A percentile compares a stretch with the other conserved stretches of the same genome.
These are phyloP conservation scores for Ulota crispa DNA, from an alignment of 225 moss, liverwort and hornwort genomes.

Conservation along the genomic window DNA sequence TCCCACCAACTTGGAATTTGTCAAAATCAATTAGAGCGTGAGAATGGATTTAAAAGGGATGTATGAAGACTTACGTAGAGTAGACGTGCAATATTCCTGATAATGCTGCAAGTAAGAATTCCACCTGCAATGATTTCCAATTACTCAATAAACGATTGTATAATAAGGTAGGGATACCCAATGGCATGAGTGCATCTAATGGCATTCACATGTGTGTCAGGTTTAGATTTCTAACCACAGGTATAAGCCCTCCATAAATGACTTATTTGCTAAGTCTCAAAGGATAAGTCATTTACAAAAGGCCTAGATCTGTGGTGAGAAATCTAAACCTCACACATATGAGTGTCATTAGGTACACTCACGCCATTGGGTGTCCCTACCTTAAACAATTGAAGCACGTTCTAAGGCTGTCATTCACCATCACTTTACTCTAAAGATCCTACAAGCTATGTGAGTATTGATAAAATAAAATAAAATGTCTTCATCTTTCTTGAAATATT, in stretches of 20 bases:
- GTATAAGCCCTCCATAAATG: too few relatives aligned
- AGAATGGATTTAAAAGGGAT: not conserved
- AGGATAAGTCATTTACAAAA: too few relatives aligned
- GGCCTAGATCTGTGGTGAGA: too few relatives aligned
- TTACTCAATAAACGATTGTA: not conserved
- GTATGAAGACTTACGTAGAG: conserved; percentile 57
- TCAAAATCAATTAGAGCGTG: too few relatives aligned
- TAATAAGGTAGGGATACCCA: too few relatives aligned
- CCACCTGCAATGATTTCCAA: conserved; percentile 39
- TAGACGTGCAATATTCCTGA: conserved; percentile 77
- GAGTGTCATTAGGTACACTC: too few relatives aligned
- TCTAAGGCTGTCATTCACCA: accelerated
- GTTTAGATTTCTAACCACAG: too few relatives aligned
- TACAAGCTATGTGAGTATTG: accelerated
- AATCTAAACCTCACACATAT: too few relatives aligned
- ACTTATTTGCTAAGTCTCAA: too few relatives aligned
- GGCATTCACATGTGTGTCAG: too few relatives aligned
- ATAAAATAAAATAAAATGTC: not conserved
- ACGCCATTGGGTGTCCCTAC: too few relatives aligned
- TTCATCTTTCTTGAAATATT: not conserved
- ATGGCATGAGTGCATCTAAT: too few relatives aligned
- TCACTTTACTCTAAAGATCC: not conserved
- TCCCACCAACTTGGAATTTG: not conserved
- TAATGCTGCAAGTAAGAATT: conserved; percentile 61
- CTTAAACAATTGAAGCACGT: not conserved